Conservation (phyloP, 2,329 filamentous ascomycete genomes). For the Fusarium nurragi region DNA sequence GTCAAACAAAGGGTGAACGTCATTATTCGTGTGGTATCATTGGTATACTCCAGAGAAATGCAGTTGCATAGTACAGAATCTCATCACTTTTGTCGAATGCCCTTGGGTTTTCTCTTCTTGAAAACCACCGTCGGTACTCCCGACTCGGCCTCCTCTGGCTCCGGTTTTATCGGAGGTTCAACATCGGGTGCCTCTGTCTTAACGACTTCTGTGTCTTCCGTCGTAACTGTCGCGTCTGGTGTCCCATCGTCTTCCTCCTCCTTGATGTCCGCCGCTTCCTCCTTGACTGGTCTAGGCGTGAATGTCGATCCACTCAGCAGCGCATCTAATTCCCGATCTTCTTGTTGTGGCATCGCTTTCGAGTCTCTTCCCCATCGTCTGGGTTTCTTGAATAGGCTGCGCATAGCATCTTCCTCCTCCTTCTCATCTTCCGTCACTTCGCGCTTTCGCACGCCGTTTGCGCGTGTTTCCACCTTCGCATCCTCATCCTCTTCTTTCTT, state of each 20-base stretch:
- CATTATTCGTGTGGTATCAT: slow-evolving; percentile 33
- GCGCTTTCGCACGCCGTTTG: slow-evolving; percentile 70
- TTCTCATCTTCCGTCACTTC: slow-evolving; percentile 68
- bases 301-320: slow-evolving; percentile 57
- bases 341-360: slow-evolving; percentile 58
- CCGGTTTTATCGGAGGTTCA: slow-evolving; percentile 44
- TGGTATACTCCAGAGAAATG: background rate
- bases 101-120: slow-evolving; percentile 81
- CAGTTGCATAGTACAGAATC: background rate
- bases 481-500: slow-evolving; percentile 54
- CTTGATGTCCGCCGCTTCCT: slow-evolving; percentile 38
- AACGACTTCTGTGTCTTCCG: slow-evolving; percentile 32
- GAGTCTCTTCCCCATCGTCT: slow-evolving; percentile 64
- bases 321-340: slow-evolving; percentile 69
- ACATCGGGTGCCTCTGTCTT: slow-evolving; percentile 54
- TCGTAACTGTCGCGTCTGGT: slow-evolving; percentile 5
- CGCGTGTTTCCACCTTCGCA: slow-evolving; percentile 57
- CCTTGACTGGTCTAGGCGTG: slow-evolving; percentile 40
- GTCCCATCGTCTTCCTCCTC: slow-evolving; percentile 32
- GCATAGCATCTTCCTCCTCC: slow-evolving; percentile 68
- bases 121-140: slow-evolving; percentile 68
- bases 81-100: slow-evolving; percentile 66
- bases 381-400: slow-evolving; percentile 68
- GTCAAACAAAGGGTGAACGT: background rate
- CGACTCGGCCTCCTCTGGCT: slow-evolving; percentile 40